Percentiles rank a stretch among this genome's conserved stretches.
phyloP scores from a whole-genome alignment of 345 rosid genomes.

The thale cress (Arabidopsis thaliana) region DNA sequence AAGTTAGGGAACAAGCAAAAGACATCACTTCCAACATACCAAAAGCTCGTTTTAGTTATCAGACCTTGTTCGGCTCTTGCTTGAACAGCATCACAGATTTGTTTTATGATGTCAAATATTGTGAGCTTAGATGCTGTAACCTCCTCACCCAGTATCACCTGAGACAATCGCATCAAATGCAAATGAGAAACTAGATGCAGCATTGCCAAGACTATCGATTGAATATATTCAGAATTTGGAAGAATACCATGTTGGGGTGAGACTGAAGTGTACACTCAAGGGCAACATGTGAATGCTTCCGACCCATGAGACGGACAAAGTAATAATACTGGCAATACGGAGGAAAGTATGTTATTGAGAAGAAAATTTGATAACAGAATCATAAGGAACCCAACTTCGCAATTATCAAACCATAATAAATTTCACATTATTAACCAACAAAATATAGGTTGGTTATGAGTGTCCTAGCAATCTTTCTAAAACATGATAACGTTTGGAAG shows the following conservation, averaged over 20 bases:
- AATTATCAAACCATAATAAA: neutral
- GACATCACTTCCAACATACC: slow-evolving; percentile 21
- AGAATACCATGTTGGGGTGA: slow-evolving; percentile 88
- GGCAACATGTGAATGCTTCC: slow-evolving; percentile 96
- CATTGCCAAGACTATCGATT: neutral
- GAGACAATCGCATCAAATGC: slow-evolving; percentile 22
- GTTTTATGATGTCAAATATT: slow-evolving; percentile 82
- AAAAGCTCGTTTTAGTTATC: neutral
- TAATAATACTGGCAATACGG: slow-evolving; percentile 76
- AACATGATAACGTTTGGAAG: neutral
- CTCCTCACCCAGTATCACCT: slow-evolving; percentile 71
- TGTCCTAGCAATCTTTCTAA: neutral
- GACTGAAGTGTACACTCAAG: slow-evolving; percentile 98
- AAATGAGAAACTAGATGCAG: slow-evolving; percentile 23
- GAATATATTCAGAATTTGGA: neutral
- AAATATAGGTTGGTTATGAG: neutral
- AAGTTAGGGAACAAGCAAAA: slow-evolving; percentile 42
- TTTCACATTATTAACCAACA: slow-evolving; percentile 2
- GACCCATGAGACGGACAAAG: slow-evolving; percentile 95
- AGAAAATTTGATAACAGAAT: neutral
- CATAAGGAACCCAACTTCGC: neutral
- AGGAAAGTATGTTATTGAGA: neutral
- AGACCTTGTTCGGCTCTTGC: slow-evolving; percentile 88
- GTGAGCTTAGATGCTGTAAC: slow-evolving; percentile 99
- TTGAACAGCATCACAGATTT: slow-evolving; percentile 97